Evolutionary conservation across 768 basidiomycete genomes (phyloP), one percentile per base, ranked within the genome.

Genomic region (Lanmaoa pseudosensibilis): DNA sequence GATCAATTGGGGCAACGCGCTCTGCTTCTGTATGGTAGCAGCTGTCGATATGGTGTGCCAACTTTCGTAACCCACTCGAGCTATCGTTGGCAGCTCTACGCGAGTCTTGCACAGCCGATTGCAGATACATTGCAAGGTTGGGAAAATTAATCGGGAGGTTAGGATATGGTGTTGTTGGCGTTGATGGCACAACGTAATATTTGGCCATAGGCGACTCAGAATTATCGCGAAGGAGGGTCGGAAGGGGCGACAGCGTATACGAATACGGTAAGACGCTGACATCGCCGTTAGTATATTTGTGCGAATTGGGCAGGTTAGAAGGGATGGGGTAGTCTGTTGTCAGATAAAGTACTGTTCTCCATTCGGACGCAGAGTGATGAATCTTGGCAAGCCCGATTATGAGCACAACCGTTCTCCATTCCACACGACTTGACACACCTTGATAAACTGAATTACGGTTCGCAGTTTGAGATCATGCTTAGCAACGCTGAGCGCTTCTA

Each of bases 261-360:
- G 90, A 86, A 75, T 80, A 92, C 2, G 91, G 91, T 5, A 93
- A 76, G 4, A 80, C 65, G 57, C 78, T 85, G 7, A 87, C 83
- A 60, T 90, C 87, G 52, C 77, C 76, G 52, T 79, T 83, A 2
- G 73, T 74, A 63, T 78, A 85, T 67, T 77, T 83, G 63, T 76
- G 69, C 3, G 78, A 75, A 38, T 74, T 74, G 5, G 73, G 76
- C 13, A 77, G 56, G 13, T 73, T 74, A 4, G 75, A 63, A 30
- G 88, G 86, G 2, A 83, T 67, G 1, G 85, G 83, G 63, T 84
- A 77, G 64, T 93, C 91, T 52, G 90, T 81, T 1, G 87, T 86
- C 61, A 93, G 83, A 79, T 90, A 92, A 16, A 92, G 69, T 21
- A 92, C 74, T 11, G 85, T 85, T 52, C 86, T 80, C 91, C 91